These are phyloP conservation scores for Fusarium odoratissimum DNA, from an alignment of 2,329 filamentous ascomycete species.

Conservation along the genomic window DNA sequence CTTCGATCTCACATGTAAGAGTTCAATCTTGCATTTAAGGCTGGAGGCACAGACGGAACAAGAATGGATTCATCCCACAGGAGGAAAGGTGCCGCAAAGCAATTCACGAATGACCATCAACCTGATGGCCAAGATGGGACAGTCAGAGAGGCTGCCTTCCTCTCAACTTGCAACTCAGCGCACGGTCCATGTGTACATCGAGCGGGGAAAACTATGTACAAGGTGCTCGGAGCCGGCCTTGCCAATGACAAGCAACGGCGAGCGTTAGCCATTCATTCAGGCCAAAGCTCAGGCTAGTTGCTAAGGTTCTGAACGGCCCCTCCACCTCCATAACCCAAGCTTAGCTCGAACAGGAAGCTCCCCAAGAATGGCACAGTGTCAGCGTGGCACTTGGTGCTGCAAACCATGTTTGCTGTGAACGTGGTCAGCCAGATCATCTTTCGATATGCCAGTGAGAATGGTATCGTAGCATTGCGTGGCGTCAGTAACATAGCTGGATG, in stretches of 20 bases:
- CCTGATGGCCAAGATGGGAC: constrained; percentile 44
- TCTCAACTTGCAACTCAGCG: constrained; percentile 28
- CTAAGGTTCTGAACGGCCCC: constrained; percentile 29
- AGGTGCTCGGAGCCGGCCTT: constrained; percentile 31
- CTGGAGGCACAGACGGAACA: constrained; percentile 43
- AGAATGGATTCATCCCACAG: constrained; percentile 45
- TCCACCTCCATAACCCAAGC: constrained; percentile 11
- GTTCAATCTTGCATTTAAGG: constrained; percentile 46
- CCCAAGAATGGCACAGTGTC: constrained; percentile 40
- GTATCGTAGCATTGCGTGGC: constrained; percentile 32
- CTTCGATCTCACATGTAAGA: constrained; percentile 37
- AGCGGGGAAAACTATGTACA: constrained; percentile 37
- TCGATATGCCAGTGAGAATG: constrained; percentile 10
- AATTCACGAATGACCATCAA: constrained; percentile 44
- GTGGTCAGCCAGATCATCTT: constrained; percentile 3
- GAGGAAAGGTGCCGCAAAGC: constrained; percentile 41
- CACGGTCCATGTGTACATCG: constrained; percentile 36
- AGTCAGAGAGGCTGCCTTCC: constrained; percentile 27
- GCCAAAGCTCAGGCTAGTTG: constrained; percentile 22
- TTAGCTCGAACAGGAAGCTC: constrained; percentile 45
- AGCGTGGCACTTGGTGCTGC: constrained; percentile 5
- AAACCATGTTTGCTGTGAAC: constrained; percentile 13
- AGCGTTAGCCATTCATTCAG: constrained; percentile 13
- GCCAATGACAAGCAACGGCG: constrained; percentile 27
- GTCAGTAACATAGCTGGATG: not conserved